These are phyloP conservation scores for Cucurbita maxima DNA, from an alignment of 306 rosid genomes.

Conservation along the genomic window DNA sequence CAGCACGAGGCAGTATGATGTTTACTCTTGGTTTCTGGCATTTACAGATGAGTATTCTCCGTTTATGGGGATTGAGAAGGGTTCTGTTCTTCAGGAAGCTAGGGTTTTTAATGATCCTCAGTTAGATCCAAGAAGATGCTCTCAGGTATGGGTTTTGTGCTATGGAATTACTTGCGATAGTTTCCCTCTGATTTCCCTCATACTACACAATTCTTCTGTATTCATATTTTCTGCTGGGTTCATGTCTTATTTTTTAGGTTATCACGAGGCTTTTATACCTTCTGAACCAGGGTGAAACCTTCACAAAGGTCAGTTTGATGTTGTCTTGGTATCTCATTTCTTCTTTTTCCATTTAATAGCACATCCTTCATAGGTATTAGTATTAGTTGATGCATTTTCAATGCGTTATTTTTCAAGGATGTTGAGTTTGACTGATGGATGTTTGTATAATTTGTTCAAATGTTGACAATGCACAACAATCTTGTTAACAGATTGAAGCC, in stretches of 20 bases:
- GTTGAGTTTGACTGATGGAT: not conserved
- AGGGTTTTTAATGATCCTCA: constrained; percentile 97
- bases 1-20: not conserved
- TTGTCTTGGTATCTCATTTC: not conserved
- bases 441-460: not conserved
- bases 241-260: constrained; percentile 39
- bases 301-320: constrained; percentile 60
- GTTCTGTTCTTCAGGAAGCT: constrained; percentile 96
- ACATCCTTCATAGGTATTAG: not conserved
- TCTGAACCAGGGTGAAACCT: constrained; percentile 82
- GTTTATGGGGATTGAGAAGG: constrained; percentile 89
- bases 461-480: not conserved
- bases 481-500: constrained; percentile 60
- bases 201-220: not conserved
- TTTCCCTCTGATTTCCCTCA: not conserved
- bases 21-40: constrained; percentile 9
- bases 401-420: not conserved
- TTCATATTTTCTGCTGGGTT: not conserved
- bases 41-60: constrained; percentile 77
- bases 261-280: constrained; percentile 89
- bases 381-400: not conserved
- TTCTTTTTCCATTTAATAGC: not conserved
- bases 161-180: not conserved
- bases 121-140: constrained; percentile 88
- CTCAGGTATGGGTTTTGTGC: constrained; percentile 46